Base-by-base conservation (phyloP, 2,329 filamentous ascomycete genomes). In the Neoascochyta sp. region DNA sequence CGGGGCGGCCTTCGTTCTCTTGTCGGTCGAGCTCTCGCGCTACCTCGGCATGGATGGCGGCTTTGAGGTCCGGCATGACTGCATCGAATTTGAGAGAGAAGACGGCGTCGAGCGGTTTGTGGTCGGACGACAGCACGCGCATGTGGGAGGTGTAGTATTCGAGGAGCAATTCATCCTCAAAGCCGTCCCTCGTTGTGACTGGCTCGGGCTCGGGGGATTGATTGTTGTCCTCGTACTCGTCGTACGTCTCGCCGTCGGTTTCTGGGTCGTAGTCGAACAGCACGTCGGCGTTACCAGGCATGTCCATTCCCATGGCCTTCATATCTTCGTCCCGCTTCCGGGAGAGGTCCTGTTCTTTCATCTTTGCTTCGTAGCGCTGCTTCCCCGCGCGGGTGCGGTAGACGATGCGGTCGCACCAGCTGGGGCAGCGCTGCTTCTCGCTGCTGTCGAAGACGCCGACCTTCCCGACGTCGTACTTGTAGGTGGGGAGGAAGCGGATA, bases 391-490 rank as follows among this genome's bases (percentile, higher is more conserved):
- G 77, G 2, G 87, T 92, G 6, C 90, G 76, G 59, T 81, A 98
- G 1, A 98, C 64, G 24, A 98, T 89, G 10, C 92, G 83, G 64
- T 98, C 92, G 59, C 92, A 98, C 90, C 92, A 98, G 57, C 88
- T 95, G 3, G 92, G 92, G 2, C 86, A 83, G 30, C 93, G 77
- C 43, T 82, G 82, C 67, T 98, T 98, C 57, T 96, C 92, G 45
- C 89, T 95, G 0, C 89, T 87, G 64, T 98, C 93, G 57, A 95
- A 98, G 16, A 88, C 75, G 2, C 86, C 86, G 17, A 95, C 78
- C 16, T 84, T 94, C n/a, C 92, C 92, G 16, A 95, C 73, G 52
- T 98, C 93, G 49, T 98, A 98, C 62, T 98, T 98, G 64, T 98
- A 98, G 0, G 92, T 93, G 2, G 92, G 92, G 10, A 96, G 61